Base-by-base conservation (phyloP, 345 rosid species). In the Raphanus sativus region DNA sequence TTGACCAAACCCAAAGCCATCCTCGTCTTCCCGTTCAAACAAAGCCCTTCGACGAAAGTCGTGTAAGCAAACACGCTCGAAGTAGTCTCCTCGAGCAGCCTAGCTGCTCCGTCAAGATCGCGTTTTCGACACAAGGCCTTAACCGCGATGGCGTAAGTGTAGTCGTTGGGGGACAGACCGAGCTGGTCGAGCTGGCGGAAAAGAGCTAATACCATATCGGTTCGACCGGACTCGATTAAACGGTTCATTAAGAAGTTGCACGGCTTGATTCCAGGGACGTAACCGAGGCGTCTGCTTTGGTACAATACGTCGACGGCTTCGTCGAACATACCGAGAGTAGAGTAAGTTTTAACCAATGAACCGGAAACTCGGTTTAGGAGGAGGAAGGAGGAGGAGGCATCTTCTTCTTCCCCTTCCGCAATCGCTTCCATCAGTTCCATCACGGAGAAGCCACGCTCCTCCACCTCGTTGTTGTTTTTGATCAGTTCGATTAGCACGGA, bases 71-170 rank as follows among this genome's bases (percentile, higher is more conserved):
- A 89, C 59, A 78, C 72, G 62, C 58, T 83, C 7, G 87, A 65
- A 26, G 64, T 75, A 26, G 64, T 75, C 8, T 87, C 76, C 30
- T 2, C 17, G 25, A 94, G 81, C 74, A 89, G 81, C 25, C 67
- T 50, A 2, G 42, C 24, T 0, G 88, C 94, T 66, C 84, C 82
- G 45, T 81, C 86, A 55, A 86, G 77, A 78, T 81, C 77, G 25
- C 94, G 91, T 71, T 79, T 80, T 26, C 75, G 84, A 81, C 90
- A 90, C 26, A 87, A 79, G 0, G 91, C 94, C 86, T 90, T 88
- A 32, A 94, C 85, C 36, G 81, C 71, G 81, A 90, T 85, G 13
- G 81, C 66, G 70, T 80, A 87, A 0, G 93, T 91, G 66, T 91
- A 85, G 3, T 82, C 80, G 61, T 91, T 87, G 3, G 86, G 83